Evolutionary conservation across 768 basidiomycete species (phyloP), one percentile per base, ranked within the genome.

Genomic region (Pilatotrama ljubarskyi): DNA sequence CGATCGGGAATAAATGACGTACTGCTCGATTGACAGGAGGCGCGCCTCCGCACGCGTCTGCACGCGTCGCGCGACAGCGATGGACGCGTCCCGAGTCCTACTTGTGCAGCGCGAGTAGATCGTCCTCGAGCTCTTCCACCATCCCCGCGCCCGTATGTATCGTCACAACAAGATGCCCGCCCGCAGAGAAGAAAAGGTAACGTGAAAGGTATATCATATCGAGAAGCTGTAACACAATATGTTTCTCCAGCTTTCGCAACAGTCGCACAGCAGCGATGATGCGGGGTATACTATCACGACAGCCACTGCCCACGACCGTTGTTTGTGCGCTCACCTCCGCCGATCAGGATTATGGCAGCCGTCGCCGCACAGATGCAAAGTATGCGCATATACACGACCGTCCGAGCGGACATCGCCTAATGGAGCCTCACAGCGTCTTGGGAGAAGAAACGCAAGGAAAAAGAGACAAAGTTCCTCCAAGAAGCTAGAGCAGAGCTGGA

Each of bases 401-500:
- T n/a, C n/a, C n/a, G n/a, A n/a, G n/a, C n/a, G n/a, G n/a, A n/a
- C n/a, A n/a, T n/a, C n/a, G n/a, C n/a, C n/a, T n/a, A 40, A 13
- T 29, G 11, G n/a, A 17, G 15, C 7, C 29, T 18, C 20, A 25
- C 32, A 72, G 69, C 55, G 6, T 64, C 67, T 4, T 68, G 66
- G 67, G 67, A 72, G 58, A 72, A 72, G 59, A 72, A 69, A 42
- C 61, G 64, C 36, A 64, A 64, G 43, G 71, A 70, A 15, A 67
- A 64, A 41, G 69, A 72, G 60, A 32, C 61, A 4, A 67, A 52
- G 48, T 70, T 66, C 52, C 35, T 72, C 2, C 50, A 63, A 2
- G 15, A 25, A 0, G 62, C 66, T 0, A 64, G 63, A 36, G 26
- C 38, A 2, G 67, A 66, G 5, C 55, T 72, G n/a, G 55, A 61